phyloP scores from a whole-genome alignment of 1,139 yeast genomes.

The Lodderomyces oxycetoniae region DNA sequence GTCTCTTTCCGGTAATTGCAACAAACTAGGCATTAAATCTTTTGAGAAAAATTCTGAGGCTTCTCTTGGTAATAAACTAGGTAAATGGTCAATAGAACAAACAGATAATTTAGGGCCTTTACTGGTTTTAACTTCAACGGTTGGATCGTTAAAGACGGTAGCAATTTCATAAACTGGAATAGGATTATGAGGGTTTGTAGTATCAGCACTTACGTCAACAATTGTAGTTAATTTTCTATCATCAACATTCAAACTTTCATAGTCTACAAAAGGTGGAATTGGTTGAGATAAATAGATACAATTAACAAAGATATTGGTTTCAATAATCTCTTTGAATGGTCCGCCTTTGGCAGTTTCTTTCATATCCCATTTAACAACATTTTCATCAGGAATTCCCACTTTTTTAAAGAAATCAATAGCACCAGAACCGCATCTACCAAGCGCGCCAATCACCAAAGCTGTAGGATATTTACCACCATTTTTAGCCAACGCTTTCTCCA shows the following conservation, averaged over 20 bases:
- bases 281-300: conserved; percentile 93
- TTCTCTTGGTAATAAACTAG: conserved; percentile 92
- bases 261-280: conserved; percentile 84
- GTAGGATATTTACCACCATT: conserved; percentile 68
- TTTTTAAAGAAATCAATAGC: conserved; percentile 79
- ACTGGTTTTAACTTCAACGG: conserved; percentile 73
- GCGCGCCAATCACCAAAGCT: conserved; percentile 89
- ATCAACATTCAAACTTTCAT: conserved; percentile 56
- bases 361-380: conserved; percentile 92
- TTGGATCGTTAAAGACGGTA: conserved; percentile 86
- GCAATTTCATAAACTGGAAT: conserved; percentile 88
- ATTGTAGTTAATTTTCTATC: conserved; percentile 81
- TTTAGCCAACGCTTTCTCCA: conserved; percentile 54
- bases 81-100: conserved; percentile 94
- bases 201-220: conserved; percentile 97
- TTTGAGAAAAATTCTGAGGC: conserved; percentile 86
- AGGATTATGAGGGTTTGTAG: conserved; percentile 97
- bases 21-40: conserved; percentile 83
- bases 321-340: conserved; percentile 88
- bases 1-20: conserved; percentile 75
- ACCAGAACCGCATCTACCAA: conserved; percentile 99
- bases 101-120: conserved; percentile 85
- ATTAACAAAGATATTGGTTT: conserved; percentile 85
- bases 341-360: conserved; percentile 96
- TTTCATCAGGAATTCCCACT: conserved; percentile 82